phyloP scores from a whole-genome alignment of 257 asterid species.

The Phtheirospermum japonicum region DNA sequence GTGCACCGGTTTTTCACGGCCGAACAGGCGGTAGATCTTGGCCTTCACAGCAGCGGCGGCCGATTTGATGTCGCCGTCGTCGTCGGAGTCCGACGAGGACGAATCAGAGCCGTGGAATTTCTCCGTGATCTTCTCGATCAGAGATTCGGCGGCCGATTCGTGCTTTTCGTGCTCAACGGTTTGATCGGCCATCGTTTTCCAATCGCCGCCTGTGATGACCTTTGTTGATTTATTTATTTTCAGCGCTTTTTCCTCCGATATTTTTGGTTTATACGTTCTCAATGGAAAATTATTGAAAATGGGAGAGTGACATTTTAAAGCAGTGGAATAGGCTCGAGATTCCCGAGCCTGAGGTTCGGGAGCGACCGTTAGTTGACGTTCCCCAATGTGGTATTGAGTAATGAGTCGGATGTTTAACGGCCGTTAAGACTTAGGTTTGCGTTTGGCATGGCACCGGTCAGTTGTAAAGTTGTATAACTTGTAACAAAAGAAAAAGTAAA shows the following conservation, averaged over 20 bases:
- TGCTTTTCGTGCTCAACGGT: conserved; percentile 47
- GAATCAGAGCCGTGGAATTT: conserved; percentile 57
- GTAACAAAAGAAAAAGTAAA: too few relatives aligned
- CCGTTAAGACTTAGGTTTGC: conserved; percentile 20
- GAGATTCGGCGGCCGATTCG: conserved; percentile 49
- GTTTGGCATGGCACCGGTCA: too few relatives aligned
- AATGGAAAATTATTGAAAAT: conserved; percentile 14
- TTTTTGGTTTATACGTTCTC: conserved; percentile 12
- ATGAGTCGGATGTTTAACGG: conserved; percentile 21
- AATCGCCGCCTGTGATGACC: conserved; percentile 34
- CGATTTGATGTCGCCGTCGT: conserved; percentile 42
- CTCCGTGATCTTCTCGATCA: conserved; percentile 61
- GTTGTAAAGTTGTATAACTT: too few relatives aligned
- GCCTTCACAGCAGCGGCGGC: conserved; percentile 46
- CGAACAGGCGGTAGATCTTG: conserved; percentile 78
- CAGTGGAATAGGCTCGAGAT: conserved; percentile 26
- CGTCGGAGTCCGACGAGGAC: conserved; percentile 70
- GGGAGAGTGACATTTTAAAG: conserved; percentile 23
- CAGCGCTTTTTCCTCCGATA: conserved; percentile 21
- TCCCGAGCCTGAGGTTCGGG: conserved; percentile 40
- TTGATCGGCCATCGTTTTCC: conserved; percentile 63
- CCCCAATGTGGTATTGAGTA: too few relatives aligned
- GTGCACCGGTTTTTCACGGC: conserved; percentile 74
- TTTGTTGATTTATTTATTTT: neutral
- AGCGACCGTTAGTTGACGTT: conserved; percentile 27